Evolutionary conservation across 1,284 basidiomycete genomes (phyloP), one percentile per base, ranked within the genome.

Genomic region (Xerocomus minutiporus): DNA sequence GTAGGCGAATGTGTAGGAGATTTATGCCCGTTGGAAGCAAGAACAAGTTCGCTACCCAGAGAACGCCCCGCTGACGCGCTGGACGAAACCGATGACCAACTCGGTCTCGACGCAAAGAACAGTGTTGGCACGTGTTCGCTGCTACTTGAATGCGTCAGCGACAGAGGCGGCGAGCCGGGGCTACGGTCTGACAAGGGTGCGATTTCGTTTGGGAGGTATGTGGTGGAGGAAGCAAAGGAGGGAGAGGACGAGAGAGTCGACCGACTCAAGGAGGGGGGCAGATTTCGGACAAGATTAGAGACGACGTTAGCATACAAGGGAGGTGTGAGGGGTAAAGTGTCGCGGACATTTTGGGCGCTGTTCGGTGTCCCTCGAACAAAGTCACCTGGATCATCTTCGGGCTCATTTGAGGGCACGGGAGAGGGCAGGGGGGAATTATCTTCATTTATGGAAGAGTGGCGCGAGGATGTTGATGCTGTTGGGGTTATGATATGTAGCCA

Each of bases 401-500:
- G 20, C 31, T 54, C 61, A 2, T 29, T 48, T 42, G 50, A 47
- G 23, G 46, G 51, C 12, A 15, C 23, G 0, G 41, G 20, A 8
- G 53, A 25, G 7, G 49, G 52, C 41, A 41, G 41, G 25, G 52
- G 44, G 5, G 53, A 6, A 2, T 46, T 2, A 23, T 63, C 57
- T 1, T 57, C 67, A 4, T 50, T 46, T 1, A 48, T 5, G 13
- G 52, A 52, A 34, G 54, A 59, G 41, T 45, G 43, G 26, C 53
- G 53, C 1, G 68, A 67, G 23, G 64, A 54, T 3, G 48, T 57
- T 5, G 67, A 69, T 20, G 55, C 5, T 1, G 70, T 65, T 2
- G 67, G 70, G 5, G 67, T 68, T 29, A 62, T 57, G 52, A 68
- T 46, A 45, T 71, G 64, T 8, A 68, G 45, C 69, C 70, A 68